phyloP scores from a whole-genome alignment of 495 filamentous ascomycete species.

The Cairneyella variabilis region DNA sequence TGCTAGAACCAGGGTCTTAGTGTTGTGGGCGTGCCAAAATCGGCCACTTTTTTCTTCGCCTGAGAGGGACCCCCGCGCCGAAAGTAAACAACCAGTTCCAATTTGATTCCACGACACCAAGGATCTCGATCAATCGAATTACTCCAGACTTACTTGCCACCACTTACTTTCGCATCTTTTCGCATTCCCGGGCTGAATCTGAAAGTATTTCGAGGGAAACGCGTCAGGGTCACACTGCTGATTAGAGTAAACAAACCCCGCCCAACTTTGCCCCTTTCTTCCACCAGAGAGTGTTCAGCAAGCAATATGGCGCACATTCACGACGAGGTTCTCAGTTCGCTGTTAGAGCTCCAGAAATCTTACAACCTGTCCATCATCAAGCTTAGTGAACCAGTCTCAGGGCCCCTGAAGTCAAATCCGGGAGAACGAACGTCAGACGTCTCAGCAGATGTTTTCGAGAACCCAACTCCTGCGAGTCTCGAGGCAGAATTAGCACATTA shows the following conservation, averaged over 20 bases:
- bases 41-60: too few species aligned
- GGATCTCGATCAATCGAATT: too few species aligned
- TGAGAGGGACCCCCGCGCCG: too few species aligned
- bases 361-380: constrained; percentile 68
- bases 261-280: neutral
- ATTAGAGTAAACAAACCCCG: neutral
- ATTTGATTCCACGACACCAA: too few species aligned
- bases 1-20: too few species aligned
- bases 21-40: too few species aligned
- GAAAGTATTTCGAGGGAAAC: neutral
- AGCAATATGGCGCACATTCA: constrained; percentile 21
- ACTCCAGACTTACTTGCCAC: too few species aligned
- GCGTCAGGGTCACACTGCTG: neutral
- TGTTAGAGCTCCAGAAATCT: constrained; percentile 31
- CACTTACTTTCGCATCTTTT: too few species aligned
- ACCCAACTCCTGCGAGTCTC: constrained; percentile 68
- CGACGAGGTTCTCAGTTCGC: constrained; percentile 26
- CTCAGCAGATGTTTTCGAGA: constrained; percentile 59
- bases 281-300: neutral
- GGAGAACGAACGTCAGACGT: constrained; percentile 61
- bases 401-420: constrained; percentile 37
- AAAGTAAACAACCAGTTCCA: too few species aligned
- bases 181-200: too few species aligned
- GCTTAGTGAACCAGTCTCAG: constrained; percentile 69
- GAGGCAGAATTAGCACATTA: constrained; percentile 88